A percentile compares a stretch with the other conserved stretches of the same genome.
Conservation (phyloP, 225 moss, liverwort and hornwort genomes). For the Asterella californica region DNA sequence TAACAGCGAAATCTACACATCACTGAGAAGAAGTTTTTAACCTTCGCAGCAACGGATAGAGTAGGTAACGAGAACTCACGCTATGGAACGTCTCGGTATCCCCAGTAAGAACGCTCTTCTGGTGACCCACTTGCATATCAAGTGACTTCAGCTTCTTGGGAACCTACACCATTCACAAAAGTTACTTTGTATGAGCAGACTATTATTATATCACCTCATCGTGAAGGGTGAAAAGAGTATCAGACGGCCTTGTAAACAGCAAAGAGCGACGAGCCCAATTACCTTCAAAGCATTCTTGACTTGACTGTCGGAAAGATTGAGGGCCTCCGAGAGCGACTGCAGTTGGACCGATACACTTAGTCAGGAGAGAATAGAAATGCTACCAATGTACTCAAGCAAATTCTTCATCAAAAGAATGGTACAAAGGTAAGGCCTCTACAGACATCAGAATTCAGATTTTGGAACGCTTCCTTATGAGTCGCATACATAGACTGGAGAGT, state of each 20-base stretch:
- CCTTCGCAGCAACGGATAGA: not conserved
- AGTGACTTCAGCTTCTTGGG: constrained; percentile 83
- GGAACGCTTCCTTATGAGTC: not conserved
- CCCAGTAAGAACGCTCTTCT: constrained; percentile 64
- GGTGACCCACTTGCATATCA: constrained; percentile 75
- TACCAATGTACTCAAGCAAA: no score
- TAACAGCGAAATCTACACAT: not conserved
- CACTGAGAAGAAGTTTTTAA: not conserved
- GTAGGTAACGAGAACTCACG: constrained; percentile 43
- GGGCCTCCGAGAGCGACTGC: constrained; percentile 73
- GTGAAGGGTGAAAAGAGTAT: no score
- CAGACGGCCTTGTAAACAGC: not conserved
- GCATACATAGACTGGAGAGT: no score
- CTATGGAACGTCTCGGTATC: constrained; percentile 90
- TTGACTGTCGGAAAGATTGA: constrained; percentile 63
- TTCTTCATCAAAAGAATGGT: not conserved
- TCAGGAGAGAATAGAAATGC: not conserved
- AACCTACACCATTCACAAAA: constrained; percentile 45
- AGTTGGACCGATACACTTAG: not conserved
- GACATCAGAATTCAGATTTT: not conserved
- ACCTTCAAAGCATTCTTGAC: constrained; percentile 89
- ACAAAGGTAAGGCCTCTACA: not conserved
- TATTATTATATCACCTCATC: not conserved
- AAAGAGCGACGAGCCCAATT: not conserved
- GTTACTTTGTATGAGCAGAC: not conserved